Evolutionary conservation across 1,284 basidiomycete genomes (phyloP), one percentile per base, ranked within the genome.

Genomic region (Austroboletus sp.): DNA sequence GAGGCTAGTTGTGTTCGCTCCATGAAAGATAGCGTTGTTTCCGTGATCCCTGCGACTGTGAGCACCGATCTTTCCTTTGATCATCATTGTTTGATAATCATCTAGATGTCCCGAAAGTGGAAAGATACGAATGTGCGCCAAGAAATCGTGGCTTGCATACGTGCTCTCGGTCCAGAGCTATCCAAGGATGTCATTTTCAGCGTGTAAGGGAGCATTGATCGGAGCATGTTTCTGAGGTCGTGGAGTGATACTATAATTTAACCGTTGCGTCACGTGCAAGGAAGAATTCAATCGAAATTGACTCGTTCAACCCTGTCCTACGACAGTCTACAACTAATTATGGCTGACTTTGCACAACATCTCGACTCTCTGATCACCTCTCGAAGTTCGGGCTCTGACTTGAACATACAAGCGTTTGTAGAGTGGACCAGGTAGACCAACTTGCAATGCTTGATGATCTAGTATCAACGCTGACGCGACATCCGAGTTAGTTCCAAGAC

Each of bases 101-200:
- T 21, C 15, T 40, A 71, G 69, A 50, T 53, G 57, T 62, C 68
- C 5, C 15, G 42, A 2, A 52, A 48, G 13, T 70, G 67, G 70
- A 40, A 52, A 7, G 42, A 47, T 21, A 48, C 47, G n/a, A 46
- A 63, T 42, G 40, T 47, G 26, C 62, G 61, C 21, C 35, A 49
- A 27, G 62, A 61, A 40, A 58, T 66, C 30, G 50, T 58, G 42
- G 57, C 45, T 34, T 78, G 69, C 15, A 53, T 76, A 11, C 57
- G 61, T 40, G 68, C 63, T 8, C 54, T 78, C 17, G 75, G 75
- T 8, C 40, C 54, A 16, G 66, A 69, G 35, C 40, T 76, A 35
- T 60, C 70, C 31, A 65, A 49, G 53, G 68, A 57, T 49, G 54
- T 73, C 19, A 54, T 68, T 41, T 69, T 72, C 44, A 50, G 44